Conservation (phyloP, 306 rosid genomes). For the Inga oerstediana region DNA sequence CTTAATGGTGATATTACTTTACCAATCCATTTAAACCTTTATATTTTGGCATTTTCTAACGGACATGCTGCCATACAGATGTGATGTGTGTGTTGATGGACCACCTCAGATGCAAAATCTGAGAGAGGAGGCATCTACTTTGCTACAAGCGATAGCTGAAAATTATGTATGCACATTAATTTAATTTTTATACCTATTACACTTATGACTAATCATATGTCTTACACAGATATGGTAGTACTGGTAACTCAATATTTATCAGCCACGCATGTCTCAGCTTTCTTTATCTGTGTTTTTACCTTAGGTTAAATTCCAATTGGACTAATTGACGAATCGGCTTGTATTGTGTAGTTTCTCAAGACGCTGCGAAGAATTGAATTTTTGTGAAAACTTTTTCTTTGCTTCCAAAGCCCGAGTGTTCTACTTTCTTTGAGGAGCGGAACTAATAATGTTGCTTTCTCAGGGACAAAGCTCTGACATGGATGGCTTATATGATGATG, state of each 20-base stretch:
- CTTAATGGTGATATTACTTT: slow-evolving; percentile 1
- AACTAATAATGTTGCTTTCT: slow-evolving; percentile 37
- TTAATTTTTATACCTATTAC: slow-evolving; percentile 26
- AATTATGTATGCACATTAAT: slow-evolving; percentile 51
- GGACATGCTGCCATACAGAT: slow-evolving; percentile 52
- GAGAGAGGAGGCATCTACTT: slow-evolving; percentile 70
- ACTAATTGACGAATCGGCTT: slow-evolving; percentile 18
- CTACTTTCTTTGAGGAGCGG: slow-evolving; percentile 13
- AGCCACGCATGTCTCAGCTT: slow-evolving; percentile 10
- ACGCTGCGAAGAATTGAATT: slow-evolving; percentile 18
- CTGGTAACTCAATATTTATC: slow-evolving; percentile 25
- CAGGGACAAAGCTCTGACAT: slow-evolving; percentile 39
- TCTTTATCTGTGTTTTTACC: background rate
- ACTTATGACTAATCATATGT: slow-evolving; percentile 7
- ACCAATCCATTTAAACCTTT: slow-evolving; percentile 19
- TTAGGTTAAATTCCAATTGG: slow-evolving; percentile 16
- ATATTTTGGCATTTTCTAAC: slow-evolving; percentile 10
- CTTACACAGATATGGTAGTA: slow-evolving; percentile 13
- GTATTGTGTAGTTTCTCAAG: slow-evolving; percentile 30
- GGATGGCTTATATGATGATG: slow-evolving; percentile 45
- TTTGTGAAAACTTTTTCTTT: slow-evolving; percentile 3
- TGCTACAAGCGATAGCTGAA: slow-evolving; percentile 65
- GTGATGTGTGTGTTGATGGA: slow-evolving; percentile 81
- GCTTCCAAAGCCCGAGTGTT: slow-evolving; percentile 1
- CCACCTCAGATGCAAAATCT: slow-evolving; percentile 75